These are phyloP conservation scores for Hypoxylon intermedium DNA, from an alignment of 495 filamentous ascomycete species.

Conservation along the genomic window DNA sequence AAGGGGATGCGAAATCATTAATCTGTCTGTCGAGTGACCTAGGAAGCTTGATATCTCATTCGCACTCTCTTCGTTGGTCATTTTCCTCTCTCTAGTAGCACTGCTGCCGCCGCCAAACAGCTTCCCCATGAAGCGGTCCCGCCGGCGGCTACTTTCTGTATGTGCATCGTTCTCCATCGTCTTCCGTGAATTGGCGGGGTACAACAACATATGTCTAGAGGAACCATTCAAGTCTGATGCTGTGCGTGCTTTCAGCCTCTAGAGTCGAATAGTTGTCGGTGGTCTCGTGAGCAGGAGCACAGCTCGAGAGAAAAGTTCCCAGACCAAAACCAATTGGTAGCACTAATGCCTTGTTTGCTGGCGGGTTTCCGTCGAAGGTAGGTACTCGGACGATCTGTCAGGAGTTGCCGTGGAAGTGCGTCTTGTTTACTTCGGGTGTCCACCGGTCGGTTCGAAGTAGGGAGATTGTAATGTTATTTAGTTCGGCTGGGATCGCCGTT, in stretches of 20 bases:
- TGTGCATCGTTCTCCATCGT: conserved; percentile 56
- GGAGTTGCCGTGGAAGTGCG: conserved; percentile 13
- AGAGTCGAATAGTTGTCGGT: neutral
- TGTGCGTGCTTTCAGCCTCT: conserved; percentile 8
- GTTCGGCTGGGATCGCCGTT: conserved; percentile 38
- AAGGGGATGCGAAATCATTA: conserved; percentile 49
- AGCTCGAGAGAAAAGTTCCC: neutral
- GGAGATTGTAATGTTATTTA: conserved; percentile 38
- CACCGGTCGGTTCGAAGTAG: conserved; percentile 25
- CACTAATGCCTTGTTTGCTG: conserved; percentile 10
- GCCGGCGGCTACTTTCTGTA: conserved; percentile 47
- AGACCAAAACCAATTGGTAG: conserved; percentile 5
- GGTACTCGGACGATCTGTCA: conserved; percentile 5
- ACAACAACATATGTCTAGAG: conserved; percentile 24
- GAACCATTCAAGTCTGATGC: conserved; percentile 30
- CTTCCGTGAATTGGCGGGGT: conserved; percentile 27
- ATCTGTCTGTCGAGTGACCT: conserved; percentile 48
- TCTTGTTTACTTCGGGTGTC: conserved; percentile 27
- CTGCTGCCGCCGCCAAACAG: conserved; percentile 46
- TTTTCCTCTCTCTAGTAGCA: conserved; percentile 48
- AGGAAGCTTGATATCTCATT: conserved; percentile 55
- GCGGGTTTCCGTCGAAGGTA: conserved; percentile 17
- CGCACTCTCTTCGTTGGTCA: conserved; percentile 47
- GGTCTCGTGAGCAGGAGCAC: neutral
- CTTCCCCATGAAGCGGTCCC: conserved; percentile 59